Evolutionary conservation across 2,329 filamentous ascomycete species (phyloP), one percentile per base, ranked within the genome.

Genomic region (Talaromyces sp.): DNA sequence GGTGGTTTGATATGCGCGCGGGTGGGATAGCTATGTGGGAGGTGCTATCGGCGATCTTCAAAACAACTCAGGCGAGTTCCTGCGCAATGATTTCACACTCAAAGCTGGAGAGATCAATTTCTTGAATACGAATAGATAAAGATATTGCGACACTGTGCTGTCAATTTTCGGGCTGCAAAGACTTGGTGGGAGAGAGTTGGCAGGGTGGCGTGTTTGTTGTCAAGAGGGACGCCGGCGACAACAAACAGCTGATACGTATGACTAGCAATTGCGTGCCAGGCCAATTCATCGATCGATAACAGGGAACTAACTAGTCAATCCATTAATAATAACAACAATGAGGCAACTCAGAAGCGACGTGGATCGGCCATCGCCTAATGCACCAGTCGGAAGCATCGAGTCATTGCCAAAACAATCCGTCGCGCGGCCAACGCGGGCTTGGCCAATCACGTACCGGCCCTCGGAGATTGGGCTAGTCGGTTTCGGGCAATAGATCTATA

Each of bases 361-460:
- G 43, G 43, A 46, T 46, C 43, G 43, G 43, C 43, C 43, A 46
- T 46, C 43, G 43, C 43, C 43, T 46, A 11, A 24, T 50, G 43
- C 43, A 19, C 26, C 48, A 52, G 11, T 52, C 24, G 24, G 43
- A 50, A 21, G 35, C 35, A 38, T 38, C 43, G n/a, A 19, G n/a
- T 24, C 43, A 46, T 46, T 19, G 43, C 21, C 43, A 46, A 56
- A 60, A 57, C 54, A 57, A 31, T 57, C 53, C 48, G 59, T 60
- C 54, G 59, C 53, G 52, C 52, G 58, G 58, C 58, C 58, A 59
- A 59, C 58, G 58, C 59, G 35, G 54, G 58, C 54, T 21, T 8
- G 3, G 14, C 48, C 48, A 52, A 52, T 52, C 48, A 52, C 14
- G 48, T 27, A 26, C 9, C 26, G 2, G 1, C 7, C 1, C 11